These are phyloP conservation scores for Trypanosoma rangeli DNA, from an alignment of 208 protist species.

Conservation along the genomic window DNA sequence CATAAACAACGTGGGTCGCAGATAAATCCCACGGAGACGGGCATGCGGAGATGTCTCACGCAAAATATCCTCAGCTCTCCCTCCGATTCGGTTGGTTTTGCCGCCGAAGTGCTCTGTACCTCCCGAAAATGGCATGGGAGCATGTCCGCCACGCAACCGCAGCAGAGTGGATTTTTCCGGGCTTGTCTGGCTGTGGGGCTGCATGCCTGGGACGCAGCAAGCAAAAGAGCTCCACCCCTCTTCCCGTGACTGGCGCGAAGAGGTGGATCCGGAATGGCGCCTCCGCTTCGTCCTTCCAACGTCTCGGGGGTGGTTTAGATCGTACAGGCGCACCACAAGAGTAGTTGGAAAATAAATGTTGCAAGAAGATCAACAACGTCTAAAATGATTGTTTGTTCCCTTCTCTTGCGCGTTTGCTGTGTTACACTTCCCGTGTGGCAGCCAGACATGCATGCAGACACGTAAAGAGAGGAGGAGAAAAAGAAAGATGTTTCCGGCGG, in stretches of 20 bases:
- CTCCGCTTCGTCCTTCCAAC: slow-evolving; percentile 22
- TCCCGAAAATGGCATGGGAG: not conserved
- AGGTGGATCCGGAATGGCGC: slow-evolving; percentile 4
- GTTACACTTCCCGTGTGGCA: no score
- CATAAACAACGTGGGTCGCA: slow-evolving; percentile 27
- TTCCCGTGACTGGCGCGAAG: not conserved
- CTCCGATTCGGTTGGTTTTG: not conserved
- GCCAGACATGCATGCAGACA: no score
- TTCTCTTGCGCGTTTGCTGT: no score
- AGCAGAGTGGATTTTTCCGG: not conserved
- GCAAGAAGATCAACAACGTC: not conserved
- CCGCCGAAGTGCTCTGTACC: not conserved
- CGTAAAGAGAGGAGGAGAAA: no score
- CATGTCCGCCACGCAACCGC: not conserved
- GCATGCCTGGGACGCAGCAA: not conserved
- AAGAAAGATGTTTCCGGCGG: no score
- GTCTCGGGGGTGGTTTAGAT: not conserved
- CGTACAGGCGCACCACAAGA: not conserved
- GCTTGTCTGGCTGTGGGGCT: not conserved
- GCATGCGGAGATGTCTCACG: not conserved
- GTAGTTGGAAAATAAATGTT: not conserved
- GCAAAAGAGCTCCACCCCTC: not conserved
- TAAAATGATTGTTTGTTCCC: no score
- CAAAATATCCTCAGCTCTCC: not conserved
- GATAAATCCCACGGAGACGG: slow-evolving; percentile 19